Evolutionary conservation across 371 early-diverging fungal genomes (phyloP).

Genomic region (Rhizopus arrhizus): DNA sequence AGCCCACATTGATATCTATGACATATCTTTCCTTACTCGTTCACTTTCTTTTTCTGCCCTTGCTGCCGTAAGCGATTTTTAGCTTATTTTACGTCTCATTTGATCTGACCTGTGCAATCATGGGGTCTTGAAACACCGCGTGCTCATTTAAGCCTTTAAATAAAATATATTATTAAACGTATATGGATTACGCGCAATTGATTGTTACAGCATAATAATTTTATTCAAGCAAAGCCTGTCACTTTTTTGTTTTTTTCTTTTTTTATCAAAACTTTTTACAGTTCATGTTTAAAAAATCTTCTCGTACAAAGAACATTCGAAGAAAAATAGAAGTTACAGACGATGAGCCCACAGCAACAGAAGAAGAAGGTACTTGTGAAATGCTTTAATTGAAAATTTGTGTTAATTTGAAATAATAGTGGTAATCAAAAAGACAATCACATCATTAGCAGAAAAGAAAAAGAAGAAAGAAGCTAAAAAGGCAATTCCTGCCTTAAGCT

Average conservation of each 20-base stretch:
- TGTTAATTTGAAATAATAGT: background rate
- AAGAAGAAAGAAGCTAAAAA: slow-evolving; percentile 33
- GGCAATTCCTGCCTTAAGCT: slow-evolving; percentile 36
- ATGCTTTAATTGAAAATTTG: background rate
- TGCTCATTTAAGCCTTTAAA: too few species aligned
- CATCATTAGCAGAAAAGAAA: slow-evolving; percentile 27
- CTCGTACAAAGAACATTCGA: slow-evolving; percentile 45
- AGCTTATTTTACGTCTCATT: too few species aligned
- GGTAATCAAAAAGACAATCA: slow-evolving; percentile 26
- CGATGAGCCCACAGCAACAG: slow-evolving; percentile 25
- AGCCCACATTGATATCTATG: too few species aligned
- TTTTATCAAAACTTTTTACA: background rate
- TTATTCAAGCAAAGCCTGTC: too few species aligned
- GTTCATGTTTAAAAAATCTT: slow-evolving; percentile 47
- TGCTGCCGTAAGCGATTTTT: too few species aligned
- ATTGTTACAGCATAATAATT: too few species aligned
- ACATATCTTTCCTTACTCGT: too few species aligned
- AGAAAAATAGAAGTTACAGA: slow-evolving; percentile 42
- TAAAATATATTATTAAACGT: too few species aligned
- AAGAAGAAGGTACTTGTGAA: slow-evolving; percentile 2
- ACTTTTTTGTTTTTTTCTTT: background rate
- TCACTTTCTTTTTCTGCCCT: too few species aligned
- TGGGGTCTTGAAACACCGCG: too few species aligned
- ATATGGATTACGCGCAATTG: too few species aligned
- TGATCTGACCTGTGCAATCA: too few species aligned